A percentile compares a stretch with the other conserved stretches of the same genome.
These are phyloP conservation scores for Orbilia brochopaga DNA, from an alignment of 2,329 filamentous ascomycete genomes.

Conservation along the genomic window DNA sequence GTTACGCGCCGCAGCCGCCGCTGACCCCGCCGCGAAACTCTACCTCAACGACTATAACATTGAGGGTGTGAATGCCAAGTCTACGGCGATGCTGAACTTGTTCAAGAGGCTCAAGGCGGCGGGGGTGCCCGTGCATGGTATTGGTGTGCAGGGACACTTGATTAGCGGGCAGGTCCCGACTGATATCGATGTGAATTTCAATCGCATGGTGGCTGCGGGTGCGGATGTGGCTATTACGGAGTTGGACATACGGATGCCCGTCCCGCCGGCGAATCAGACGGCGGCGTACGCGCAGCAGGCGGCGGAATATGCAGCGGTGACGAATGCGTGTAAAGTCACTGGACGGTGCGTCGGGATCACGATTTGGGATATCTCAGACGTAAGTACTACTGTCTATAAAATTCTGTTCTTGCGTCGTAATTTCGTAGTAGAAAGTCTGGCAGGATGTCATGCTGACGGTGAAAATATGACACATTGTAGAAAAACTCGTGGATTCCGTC, in stretches of 20 bases:
- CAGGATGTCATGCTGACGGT: neutral
- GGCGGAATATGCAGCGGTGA: slow-evolving; percentile 52
- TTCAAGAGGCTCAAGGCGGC: slow-evolving; percentile 58
- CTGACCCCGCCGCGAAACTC: slow-evolving; percentile 66
- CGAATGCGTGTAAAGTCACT: slow-evolving; percentile 56
- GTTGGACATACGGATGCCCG: slow-evolving; percentile 65
- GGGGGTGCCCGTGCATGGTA: slow-evolving; percentile 64
- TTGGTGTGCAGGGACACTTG: slow-evolving; percentile 69
- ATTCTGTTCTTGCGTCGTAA: neutral
- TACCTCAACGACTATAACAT: slow-evolving; percentile 72
- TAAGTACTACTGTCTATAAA: slow-evolving; percentile 14
- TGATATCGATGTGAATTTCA: slow-evolving; percentile 58
- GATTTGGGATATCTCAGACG: slow-evolving; percentile 56
- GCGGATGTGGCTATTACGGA: slow-evolving; percentile 69
- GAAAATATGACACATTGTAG: slow-evolving; percentile 56
- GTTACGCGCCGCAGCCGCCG: slow-evolving; percentile 65
- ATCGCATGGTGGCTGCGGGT: slow-evolving; percentile 63
- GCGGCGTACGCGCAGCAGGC: slow-evolving; percentile 60
- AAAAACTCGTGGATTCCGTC: slow-evolving; percentile 60
- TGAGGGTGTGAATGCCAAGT: slow-evolving; percentile 63
- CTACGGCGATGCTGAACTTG: slow-evolving; percentile 59
- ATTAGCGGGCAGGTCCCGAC: slow-evolving; percentile 61
- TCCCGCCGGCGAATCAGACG: slow-evolving; percentile 60
- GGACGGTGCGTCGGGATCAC: slow-evolving; percentile 60
- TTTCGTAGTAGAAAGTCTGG: neutral